phyloP scores from a whole-genome alignment of 176 grass and related monocot species.

The Microstegium vimineum region DNA sequence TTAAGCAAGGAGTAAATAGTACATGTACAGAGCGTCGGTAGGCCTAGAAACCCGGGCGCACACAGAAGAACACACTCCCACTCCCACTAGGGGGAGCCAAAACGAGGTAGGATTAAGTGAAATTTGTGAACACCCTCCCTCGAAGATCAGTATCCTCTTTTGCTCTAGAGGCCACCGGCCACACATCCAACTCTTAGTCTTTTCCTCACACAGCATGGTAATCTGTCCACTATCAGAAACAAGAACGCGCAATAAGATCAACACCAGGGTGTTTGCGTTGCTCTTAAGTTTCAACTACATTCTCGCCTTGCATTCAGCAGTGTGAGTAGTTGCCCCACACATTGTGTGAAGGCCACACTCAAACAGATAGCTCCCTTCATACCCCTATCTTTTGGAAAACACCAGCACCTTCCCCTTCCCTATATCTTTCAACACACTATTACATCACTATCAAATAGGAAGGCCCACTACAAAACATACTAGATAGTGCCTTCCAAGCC shows the following conservation, averaged over 20 bases:
- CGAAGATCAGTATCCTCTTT: too few species aligned
- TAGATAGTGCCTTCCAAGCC: constrained; percentile 15
- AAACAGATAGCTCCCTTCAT: not conserved
- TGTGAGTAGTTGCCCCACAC: constrained; percentile 15
- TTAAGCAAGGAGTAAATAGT: too few species aligned
- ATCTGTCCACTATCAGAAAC: not conserved
- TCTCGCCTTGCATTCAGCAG: constrained; percentile 4
- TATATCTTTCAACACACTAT: not conserved
- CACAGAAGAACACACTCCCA: too few species aligned
- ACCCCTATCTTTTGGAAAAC: not conserved
- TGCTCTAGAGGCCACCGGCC: too few species aligned
- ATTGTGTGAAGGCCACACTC: constrained; percentile 11
- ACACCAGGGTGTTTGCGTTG: not conserved
- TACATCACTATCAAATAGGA: constrained; percentile 24
- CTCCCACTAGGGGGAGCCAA: too few species aligned
- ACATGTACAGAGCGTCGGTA: too few species aligned
- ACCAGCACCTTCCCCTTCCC: not conserved
- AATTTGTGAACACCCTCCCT: too few species aligned
- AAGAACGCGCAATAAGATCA: not conserved
- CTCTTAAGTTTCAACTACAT: constrained; percentile 16
- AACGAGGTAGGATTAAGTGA: too few species aligned
- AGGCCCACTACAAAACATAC: not conserved
- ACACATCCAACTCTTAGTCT: too few species aligned
- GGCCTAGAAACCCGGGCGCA: too few species aligned
- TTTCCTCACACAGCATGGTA: not conserved